phyloP scores from a whole-genome alignment of 176 grass and related monocot species.

The Melocanna baccifera region DNA sequence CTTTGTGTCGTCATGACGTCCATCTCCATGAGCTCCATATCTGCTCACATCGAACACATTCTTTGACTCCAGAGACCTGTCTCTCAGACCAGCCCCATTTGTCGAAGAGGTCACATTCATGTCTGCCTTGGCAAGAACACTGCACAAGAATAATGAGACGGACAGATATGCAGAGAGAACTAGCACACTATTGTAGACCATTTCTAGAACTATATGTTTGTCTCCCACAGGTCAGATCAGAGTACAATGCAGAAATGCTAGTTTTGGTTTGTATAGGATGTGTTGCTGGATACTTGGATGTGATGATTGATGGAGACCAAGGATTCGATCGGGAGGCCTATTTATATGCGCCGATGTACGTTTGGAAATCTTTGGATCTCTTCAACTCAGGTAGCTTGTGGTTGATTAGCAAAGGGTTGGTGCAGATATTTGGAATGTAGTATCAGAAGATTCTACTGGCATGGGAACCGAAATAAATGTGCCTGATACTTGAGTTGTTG shows the following conservation, averaged over 20 bases:
- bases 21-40: slow-evolving; percentile 52
- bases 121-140: background rate
- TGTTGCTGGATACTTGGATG: background rate
- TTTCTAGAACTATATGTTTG: background rate
- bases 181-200: background rate
- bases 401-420: slow-evolving; percentile 9
- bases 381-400: slow-evolving; percentile 18
- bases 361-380: slow-evolving; percentile 12
- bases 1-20: slow-evolving; percentile 50
- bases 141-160: background rate
- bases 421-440: slow-evolving; percentile 14
- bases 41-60: slow-evolving; percentile 33
- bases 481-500: background rate
- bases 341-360: slow-evolving; percentile 7
- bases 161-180: background rate
- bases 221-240: too few species aligned
- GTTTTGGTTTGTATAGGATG: background rate
- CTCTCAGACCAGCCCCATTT: background rate
- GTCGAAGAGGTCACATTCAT: background rate
- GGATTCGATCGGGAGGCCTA: background rate
- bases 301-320: background rate
- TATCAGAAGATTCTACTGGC: slow-evolving; percentile 13
- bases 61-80: slow-evolving; percentile 13
- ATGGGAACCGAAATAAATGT: slow-evolving; percentile 18
- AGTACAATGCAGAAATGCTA: background rate